Base-by-base conservation (phyloP, 495 filamentous ascomycete genomes). In the Xylaria bambusicola region DNA sequence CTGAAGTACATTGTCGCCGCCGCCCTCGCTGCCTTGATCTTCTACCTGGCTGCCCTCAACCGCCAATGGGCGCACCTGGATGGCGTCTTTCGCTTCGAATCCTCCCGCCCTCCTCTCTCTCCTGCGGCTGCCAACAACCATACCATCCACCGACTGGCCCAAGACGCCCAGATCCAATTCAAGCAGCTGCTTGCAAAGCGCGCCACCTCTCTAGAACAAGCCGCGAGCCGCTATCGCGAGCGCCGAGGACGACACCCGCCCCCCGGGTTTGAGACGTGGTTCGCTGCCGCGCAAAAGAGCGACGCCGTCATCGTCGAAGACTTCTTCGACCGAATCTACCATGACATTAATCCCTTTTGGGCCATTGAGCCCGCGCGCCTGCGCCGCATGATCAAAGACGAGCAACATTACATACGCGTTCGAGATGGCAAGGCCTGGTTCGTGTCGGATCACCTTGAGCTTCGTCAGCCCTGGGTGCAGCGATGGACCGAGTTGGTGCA, bases 341-440 rank as follows among this genome's bases (percentile, higher is more conserved):
- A 80, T 44, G 84, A 87, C 62, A 63, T 85, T 27, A 71, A 76
- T 23, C 84, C 84, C 0, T 86, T 85, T 62, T 86, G 85, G 81
- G 81, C 78, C 2, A 48, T 84, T 41, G 65, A 77, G 2, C 81
- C 84, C 0, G 56, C 63, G 15, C 62, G 67, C 3, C 73, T 86
- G 20, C 76, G 84, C 3, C 70, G 77, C 29, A 62, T 75, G n/a
- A 51, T 70, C 0, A 63, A 60, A 20, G 66, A 74, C 10, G 65
- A 75, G 33, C 76, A 76, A 1, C 72, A 83, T 59, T 63, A 53
- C 6, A 71, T 82, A 23, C 73, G 76, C 29, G 69, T 86, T 29
- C 70, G 77, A 26, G 64, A 81, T 29, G 73, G 81, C 15, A 73
- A 80, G 52, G 74, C 75, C 1, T 79, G 73, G 41, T 62, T 75